phyloP scores from a whole-genome alignment of 2,329 filamentous ascomycete genomes.

The Dendrostoma leiphaemia region DNA sequence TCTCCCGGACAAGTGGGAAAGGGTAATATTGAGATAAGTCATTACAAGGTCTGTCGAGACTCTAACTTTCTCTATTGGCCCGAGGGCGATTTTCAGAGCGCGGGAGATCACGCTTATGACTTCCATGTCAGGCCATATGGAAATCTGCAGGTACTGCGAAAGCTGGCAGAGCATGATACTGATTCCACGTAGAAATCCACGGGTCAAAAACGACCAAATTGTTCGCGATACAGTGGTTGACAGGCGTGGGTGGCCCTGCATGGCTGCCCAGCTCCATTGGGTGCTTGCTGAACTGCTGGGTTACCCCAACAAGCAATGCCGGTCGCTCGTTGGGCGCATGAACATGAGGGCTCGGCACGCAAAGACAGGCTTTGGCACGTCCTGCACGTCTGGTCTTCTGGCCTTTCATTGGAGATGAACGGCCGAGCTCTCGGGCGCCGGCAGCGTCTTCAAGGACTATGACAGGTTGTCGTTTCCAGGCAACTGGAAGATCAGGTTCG shows the following conservation, averaged over 20 bases:
- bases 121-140: no score
- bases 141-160: no score
- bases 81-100: no score
- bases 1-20: no score
- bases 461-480: constrained; percentile 1
- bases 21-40: no score
- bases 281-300: background rate
- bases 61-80: no score
- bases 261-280: background rate
- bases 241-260: constrained; percentile 9
- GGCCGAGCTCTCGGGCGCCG: background rate
- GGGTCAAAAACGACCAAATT: no score
- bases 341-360: background rate
- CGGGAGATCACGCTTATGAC: no score
- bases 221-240: background rate
- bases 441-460: background rate
- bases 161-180: no score
- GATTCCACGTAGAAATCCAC: no score
- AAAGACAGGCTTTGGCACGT: no score
- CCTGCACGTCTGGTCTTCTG: background rate
- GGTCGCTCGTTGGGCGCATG: background rate
- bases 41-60: no score
- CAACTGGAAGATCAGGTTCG: constrained; percentile 3
- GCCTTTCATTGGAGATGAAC: constrained; percentile 5
- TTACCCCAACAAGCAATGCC: constrained; percentile 3